Evolutionary conservation across 2,329 filamentous ascomycete species (phyloP), one percentile per base, ranked within the genome.

Genomic region (Chaetomium sp.): DNA sequence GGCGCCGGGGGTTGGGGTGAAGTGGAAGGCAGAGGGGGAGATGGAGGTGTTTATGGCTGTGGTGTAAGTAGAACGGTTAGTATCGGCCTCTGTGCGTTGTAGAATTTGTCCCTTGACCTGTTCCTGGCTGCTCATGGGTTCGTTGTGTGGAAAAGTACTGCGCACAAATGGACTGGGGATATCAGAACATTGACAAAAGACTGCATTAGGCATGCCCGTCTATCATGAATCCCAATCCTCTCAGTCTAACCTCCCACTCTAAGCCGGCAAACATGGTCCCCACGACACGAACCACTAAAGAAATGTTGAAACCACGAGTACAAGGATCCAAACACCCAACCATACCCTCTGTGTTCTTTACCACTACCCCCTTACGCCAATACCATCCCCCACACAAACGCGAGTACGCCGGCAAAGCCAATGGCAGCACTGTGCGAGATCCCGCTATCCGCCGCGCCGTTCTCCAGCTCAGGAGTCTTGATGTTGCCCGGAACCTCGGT

Each of bases 1-100:
- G n/a, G 84, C 79, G 1, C 79, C 81, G 2, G 81, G 79, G 0
- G 64, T 72, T 3, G 56, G 62, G 14, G 51, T 71, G 1, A 64
- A 64, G 41, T 71, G 67, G 64, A 64, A 68, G 56, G 69, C 67
- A 2, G 62, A 66, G 33, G 46, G 56, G 1, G 67, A 63, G 4
- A 58, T 75, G 63, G 69, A 75, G 53, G 61, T 72, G 1, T 68
- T 71, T 47, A 73, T 70, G 66, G 71, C 71, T 10, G 68, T 71
- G 43, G 63, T 70, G 6, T 67, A 52, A 59, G 36, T 41, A n/a
- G n/a, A n/a, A n/a, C n/a, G n/a, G n/a, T n/a, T n/a, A n/a, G n/a
- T n/a, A n/a, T n/a, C n/a, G n/a, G n/a, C n/a, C n/a, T n/a, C n/a
- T n/a, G n/a, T n/a, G n/a, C n/a, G n/a, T n/a, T n/a, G n/a, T n/a